Evolutionary conservation across 257 asterid genomes (phyloP).

Genomic region (Striga asiatica): DNA sequence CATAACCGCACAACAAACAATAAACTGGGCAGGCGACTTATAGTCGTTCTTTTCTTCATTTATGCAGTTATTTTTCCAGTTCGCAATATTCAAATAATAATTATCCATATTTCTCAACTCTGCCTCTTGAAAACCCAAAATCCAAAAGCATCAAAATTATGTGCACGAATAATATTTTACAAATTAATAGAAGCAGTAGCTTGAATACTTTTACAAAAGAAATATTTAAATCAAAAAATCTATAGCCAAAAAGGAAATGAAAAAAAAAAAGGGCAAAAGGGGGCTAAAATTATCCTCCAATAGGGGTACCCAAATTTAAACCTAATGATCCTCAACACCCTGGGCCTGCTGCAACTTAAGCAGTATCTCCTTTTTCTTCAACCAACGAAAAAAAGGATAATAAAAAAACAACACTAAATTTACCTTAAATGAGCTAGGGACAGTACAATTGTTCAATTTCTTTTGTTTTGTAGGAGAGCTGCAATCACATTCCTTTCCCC

Average conservation of each 20-base stretch:
- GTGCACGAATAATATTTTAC: conserved; percentile 28
- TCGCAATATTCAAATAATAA: no score
- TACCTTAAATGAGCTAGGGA: conserved; percentile 35
- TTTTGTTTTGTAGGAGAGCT: conserved; percentile 37
- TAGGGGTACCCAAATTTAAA: conserved; percentile 25
- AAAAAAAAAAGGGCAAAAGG: conserved; percentile 18
- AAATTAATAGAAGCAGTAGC: conserved; percentile 24
- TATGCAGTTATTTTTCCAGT: no score
- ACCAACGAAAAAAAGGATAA: no score
- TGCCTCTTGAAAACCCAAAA: not conserved
- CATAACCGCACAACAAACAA: no score
- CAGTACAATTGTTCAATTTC: conserved; percentile 24
- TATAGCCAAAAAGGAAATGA: conserved; percentile 18
- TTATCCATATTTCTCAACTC: not conserved
- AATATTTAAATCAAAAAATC: conserved; percentile 26
- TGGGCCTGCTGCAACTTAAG: conserved; percentile 34
- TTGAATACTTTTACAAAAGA: conserved; percentile 32
- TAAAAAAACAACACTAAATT: conserved; percentile 37
- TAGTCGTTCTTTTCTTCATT: no score
- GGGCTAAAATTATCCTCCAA: conserved; percentile 46
- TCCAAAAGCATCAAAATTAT: not conserved
- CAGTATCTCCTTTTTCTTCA: conserved; percentile 40
- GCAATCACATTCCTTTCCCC: conserved; percentile 47
- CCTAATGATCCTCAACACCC: conserved; percentile 22
- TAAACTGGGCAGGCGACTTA: no score